Conservation (phyloP, 805 yeast genomes). For the Alloascoidea hylecoeti region DNA sequence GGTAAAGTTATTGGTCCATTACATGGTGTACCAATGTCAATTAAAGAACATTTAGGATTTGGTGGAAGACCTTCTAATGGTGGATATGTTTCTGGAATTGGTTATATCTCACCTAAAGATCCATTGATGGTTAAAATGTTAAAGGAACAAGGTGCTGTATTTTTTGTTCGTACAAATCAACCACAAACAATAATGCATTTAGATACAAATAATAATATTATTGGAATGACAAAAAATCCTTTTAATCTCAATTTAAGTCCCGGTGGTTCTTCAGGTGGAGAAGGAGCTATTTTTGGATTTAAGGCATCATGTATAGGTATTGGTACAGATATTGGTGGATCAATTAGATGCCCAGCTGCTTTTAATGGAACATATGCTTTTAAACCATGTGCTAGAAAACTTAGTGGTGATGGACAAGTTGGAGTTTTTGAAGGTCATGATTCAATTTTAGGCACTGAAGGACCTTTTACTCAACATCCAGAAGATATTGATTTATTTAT, state of each 20-base stretch:
- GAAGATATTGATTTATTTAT: conserved; percentile 60
- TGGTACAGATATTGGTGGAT: conserved; percentile 65
- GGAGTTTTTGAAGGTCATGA: conserved; percentile 47
- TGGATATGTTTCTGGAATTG: conserved; percentile 39
- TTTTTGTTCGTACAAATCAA: conserved; percentile 50
- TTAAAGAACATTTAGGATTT: conserved; percentile 50
- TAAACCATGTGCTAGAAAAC: conserved; percentile 45
- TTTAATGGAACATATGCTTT: conserved; percentile 48
- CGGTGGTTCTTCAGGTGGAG: conserved; percentile 70
- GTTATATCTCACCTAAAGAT: conserved; percentile 30
- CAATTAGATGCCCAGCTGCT: conserved; percentile 56
- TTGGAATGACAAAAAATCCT: conserved; percentile 46
- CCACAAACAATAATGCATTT: conserved; percentile 63
- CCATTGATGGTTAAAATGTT: conserved; percentile 33
- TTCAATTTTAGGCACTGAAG: conserved; percentile 48
- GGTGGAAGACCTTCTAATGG: conserved; percentile 43
- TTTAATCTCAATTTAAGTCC: conserved; percentile 41
- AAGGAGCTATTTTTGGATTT: conserved; percentile 46
- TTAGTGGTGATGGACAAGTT: conserved; percentile 29
- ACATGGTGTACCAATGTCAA: conserved; percentile 56
- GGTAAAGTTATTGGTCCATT: conserved; percentile 51
- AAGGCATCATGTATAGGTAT: conserved; percentile 48
- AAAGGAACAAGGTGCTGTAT: conserved; percentile 41
- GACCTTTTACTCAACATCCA: conserved; percentile 51
- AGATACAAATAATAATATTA: conserved; percentile 45